Conservation (phyloP, 2,329 filamentous ascomycete genomes). For the Ophidiomyces ophidiicola region DNA sequence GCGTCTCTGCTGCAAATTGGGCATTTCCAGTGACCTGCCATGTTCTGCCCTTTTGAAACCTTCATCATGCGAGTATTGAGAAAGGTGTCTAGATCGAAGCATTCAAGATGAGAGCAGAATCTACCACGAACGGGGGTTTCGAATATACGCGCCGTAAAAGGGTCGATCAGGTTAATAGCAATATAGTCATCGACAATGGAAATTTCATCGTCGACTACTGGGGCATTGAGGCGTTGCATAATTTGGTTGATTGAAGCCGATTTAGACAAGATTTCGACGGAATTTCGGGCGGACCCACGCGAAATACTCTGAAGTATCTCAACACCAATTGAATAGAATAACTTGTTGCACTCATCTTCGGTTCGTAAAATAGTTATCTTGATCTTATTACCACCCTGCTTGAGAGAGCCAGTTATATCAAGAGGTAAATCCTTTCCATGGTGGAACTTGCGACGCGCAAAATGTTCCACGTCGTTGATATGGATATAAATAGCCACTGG, state of each 20-base stretch:
- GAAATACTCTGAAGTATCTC: constrained; percentile 52
- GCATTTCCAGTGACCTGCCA: constrained; percentile 60
- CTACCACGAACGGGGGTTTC: constrained; percentile 58
- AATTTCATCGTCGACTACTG: constrained; percentile 47
- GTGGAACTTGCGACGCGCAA: constrained; percentile 54
- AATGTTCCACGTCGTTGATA: constrained; percentile 51
- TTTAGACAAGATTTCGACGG: constrained; percentile 33
- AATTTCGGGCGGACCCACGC: constrained; percentile 28
- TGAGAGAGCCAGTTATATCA: constrained; percentile 55
- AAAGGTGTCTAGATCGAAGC: constrained; percentile 80
- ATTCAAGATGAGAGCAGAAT: constrained; percentile 65
- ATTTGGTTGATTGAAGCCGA: constrained; percentile 47
- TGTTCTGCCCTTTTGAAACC: constrained; percentile 26
- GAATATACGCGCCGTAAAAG: constrained; percentile 54
- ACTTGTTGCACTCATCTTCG: constrained; percentile 21
- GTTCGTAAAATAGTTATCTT: constrained; percentile 39
- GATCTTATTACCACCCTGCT: constrained; percentile 50
- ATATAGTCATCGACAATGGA: constrained; percentile 47
- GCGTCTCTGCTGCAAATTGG: constrained; percentile 71
- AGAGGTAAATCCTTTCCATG: constrained; percentile 64
- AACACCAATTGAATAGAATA: constrained; percentile 45
- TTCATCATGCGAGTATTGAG: constrained; percentile 49
- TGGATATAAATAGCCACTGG: constrained; percentile 56
- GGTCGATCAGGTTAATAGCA: constrained; percentile 53
- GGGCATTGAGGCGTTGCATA: constrained; percentile 32